Percentiles rank a stretch among this genome's conserved stretches.
Conservation (phyloP, 140 eudicot species). For the Ambrosia hybrid region DNA sequence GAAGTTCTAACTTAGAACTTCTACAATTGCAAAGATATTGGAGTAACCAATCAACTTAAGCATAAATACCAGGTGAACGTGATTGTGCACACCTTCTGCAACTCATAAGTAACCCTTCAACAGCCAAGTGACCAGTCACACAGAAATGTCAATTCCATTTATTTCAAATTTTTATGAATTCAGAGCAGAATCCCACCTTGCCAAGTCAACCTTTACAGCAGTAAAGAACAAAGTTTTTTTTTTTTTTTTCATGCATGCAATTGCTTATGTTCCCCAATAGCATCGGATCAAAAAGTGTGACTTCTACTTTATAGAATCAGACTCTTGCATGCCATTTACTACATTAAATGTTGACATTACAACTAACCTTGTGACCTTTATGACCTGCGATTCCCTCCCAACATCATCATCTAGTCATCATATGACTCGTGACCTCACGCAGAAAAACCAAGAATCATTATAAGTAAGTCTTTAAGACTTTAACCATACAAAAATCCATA, state of each 20-base stretch:
- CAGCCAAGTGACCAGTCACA: constrained; percentile 1
- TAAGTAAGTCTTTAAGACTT: neutral
- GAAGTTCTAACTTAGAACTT: too few relatives aligned
- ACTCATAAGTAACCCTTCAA: neutral
- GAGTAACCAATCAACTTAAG: constrained; percentile 2
- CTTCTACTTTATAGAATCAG: neutral
- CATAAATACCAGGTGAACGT: neutral
- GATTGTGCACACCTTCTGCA: neutral
- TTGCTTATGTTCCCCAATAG: constrained; percentile 12
- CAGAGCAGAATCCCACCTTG: constrained; percentile 11
- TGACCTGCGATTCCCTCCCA: constrained; percentile 10
- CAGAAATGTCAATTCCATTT: constrained; percentile 11
- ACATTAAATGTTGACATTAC: constrained; percentile 1
- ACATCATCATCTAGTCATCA: constrained; percentile 3
- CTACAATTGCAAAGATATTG: neutral
- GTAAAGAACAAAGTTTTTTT: neutral
- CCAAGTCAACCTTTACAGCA: constrained; percentile 8
- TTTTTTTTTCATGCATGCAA: neutral
- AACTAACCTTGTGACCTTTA: neutral
- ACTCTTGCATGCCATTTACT: neutral
- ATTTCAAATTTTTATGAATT: constrained; percentile 1
- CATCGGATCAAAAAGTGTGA: neutral
- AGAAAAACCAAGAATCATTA: neutral
- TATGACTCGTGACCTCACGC: neutral
- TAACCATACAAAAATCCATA: neutral